These are phyloP conservation scores for Immersiporthe knoxdaviesiana DNA, from an alignment of 2,329 filamentous ascomycete genomes.

Conservation along the genomic window DNA sequence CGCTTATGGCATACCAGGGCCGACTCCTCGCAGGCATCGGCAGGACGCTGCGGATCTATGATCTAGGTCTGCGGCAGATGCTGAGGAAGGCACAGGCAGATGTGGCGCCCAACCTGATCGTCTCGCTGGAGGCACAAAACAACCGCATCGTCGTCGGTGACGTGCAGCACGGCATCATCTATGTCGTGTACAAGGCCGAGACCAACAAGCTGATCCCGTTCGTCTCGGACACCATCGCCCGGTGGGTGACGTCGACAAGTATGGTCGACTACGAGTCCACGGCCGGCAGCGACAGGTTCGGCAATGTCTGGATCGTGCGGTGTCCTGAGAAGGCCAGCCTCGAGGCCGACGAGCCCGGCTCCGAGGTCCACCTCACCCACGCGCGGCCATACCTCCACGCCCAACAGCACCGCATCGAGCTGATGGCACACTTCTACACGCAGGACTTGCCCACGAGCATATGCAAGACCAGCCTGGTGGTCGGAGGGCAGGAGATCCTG, in stretches of 20 bases:
- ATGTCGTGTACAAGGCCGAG: conserved; percentile 89
- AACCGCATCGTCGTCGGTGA: conserved; percentile 91
- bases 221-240: conserved; percentile 82
- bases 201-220: conserved; percentile 94
- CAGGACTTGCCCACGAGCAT: conserved; percentile 93
- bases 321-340: conserved; percentile 84
- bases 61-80: conserved; percentile 89
- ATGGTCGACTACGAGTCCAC: conserved; percentile 99
- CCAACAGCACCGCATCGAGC: conserved; percentile 78
- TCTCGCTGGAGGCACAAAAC: conserved; percentile 86
- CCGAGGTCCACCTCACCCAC: conserved; percentile 87
- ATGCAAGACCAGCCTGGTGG: conserved; percentile 84
- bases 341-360: conserved; percentile 89
- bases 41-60: conserved; percentile 81
- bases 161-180: conserved; percentile 88
- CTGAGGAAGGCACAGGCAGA: conserved; percentile 88
- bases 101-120: conserved; percentile 80
- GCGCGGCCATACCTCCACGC: conserved; percentile 90
- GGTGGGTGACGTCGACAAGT: conserved; percentile 87
- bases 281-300: conserved; percentile 95
- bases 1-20: conserved; percentile 92
- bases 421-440: conserved; percentile 87
- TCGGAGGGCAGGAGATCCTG: conserved; percentile 87
- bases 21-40: conserved; percentile 85
- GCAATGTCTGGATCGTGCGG: conserved; percentile 91